phyloP scores from a whole-genome alignment of 2,329 filamentous ascomycete species.

The Verticillium klebahnii region DNA sequence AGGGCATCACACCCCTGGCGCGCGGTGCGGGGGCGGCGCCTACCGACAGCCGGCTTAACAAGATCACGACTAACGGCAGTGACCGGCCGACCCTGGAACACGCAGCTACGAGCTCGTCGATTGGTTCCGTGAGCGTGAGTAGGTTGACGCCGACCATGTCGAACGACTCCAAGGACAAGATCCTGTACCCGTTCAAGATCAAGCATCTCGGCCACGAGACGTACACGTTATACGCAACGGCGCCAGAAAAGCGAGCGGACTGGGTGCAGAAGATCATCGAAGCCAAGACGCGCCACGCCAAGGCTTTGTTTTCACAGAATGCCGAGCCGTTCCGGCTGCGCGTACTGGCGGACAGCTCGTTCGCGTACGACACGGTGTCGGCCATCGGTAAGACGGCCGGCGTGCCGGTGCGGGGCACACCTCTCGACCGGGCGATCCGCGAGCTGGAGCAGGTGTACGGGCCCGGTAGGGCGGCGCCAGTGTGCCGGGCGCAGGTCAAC shows the following conservation, averaged over 20 bases:
- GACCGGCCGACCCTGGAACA: conserved; percentile 62
- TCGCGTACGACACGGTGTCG: conserved; percentile 68
- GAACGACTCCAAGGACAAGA: conserved; percentile 73
- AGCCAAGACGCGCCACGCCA: conserved; percentile 90
- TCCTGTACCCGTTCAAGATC: conserved; percentile 89
- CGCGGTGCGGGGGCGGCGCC: conserved; percentile 53
- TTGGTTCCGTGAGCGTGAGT: conserved; percentile 40
- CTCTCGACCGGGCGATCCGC: conserved; percentile 82
- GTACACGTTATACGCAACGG: conserved; percentile 84
- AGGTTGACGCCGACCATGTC: conserved; percentile 37
- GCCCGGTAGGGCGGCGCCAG: conserved; percentile 63
- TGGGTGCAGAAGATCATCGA: conserved; percentile 95
- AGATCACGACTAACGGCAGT: conserved; percentile 45
- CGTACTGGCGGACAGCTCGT: conserved; percentile 88
- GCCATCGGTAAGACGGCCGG: conserved; percentile 55
- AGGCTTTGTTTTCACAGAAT: conserved; percentile 83
- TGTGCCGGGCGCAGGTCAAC: conserved; percentile 84
- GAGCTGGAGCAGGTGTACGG: conserved; percentile 81
- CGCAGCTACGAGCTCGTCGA: conserved; percentile 61
- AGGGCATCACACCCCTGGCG: conserved; percentile 61
- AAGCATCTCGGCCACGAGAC: conserved; percentile 94
- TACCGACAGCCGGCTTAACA: conserved; percentile 49
- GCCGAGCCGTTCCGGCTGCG: conserved; percentile 91
- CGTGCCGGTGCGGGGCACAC: conserved; percentile 83
- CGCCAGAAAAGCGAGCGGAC: conserved; percentile 68